These are phyloP conservation scores for Ramaria rubella DNA, from an alignment of 768 basidiomycete species.

Conservation along the genomic window DNA sequence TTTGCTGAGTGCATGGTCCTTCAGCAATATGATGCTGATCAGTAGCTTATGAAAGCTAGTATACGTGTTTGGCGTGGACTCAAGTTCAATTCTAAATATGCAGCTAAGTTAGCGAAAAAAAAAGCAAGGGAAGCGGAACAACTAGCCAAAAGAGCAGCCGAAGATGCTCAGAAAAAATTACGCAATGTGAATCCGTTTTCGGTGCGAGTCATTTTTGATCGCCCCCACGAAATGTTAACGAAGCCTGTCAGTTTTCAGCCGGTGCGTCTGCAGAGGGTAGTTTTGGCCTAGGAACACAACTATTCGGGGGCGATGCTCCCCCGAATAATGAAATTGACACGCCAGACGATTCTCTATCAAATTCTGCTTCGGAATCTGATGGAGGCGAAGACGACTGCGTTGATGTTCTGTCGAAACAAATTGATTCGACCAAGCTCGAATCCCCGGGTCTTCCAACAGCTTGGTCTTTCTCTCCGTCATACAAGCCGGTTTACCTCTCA, in stretches of 20 bases:
- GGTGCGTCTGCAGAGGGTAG: not conserved
- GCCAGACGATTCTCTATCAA: not conserved
- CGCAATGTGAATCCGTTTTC: conserved; percentile 60
- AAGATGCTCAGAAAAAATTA: conserved; percentile 27
- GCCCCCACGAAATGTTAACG: not conserved
- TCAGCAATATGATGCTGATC: not conserved
- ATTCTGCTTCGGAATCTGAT: conserved; percentile 16
- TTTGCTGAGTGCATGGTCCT: not conserved
- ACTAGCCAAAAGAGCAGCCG: conserved; percentile 23
- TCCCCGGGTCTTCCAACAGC: conserved; percentile 24
- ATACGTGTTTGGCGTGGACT: conserved; percentile 78
- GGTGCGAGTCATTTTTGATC: conserved; percentile 32
- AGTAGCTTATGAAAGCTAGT: conserved; percentile 32
- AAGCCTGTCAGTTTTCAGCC: not conserved
- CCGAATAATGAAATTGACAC: not conserved
- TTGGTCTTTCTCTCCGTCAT: conserved; percentile 63
- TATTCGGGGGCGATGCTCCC: conserved; percentile 42
- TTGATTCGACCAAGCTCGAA: conserved; percentile 21
- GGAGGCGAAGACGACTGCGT: conserved; percentile 16
- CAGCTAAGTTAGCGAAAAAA: conserved; percentile 60
- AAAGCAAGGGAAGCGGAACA: conserved; percentile 31
- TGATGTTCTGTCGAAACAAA: conserved; percentile 29
- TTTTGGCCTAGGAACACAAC: conserved; percentile 50
- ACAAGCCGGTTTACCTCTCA: conserved; percentile 60
- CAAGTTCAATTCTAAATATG: conserved; percentile 67